These are phyloP conservation scores for Aulographum hederae DNA, from an alignment of 2,329 filamentous ascomycete genomes.

Conservation along the genomic window DNA sequence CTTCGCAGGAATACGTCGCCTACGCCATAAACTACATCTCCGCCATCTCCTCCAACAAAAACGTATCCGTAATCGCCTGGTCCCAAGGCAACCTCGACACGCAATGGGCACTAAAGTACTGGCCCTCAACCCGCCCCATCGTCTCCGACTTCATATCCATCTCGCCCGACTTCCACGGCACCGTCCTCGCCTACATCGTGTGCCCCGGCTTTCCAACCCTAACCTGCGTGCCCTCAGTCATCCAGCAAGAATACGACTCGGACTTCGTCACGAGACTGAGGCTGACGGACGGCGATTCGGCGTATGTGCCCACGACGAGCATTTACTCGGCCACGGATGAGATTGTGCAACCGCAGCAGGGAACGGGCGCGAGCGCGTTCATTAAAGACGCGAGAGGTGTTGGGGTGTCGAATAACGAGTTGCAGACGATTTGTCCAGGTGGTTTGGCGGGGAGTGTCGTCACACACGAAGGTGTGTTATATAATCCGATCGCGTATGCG, in stretches of 20 bases:
- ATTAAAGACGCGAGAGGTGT: conserved; percentile 23
- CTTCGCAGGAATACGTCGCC: conserved; percentile 36
- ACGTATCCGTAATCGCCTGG: conserved; percentile 31
- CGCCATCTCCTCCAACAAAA: conserved; percentile 17
- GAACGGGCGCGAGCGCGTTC: conserved; percentile 27
- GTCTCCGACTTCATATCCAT: conserved; percentile 34
- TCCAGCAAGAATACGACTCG: conserved; percentile 29
- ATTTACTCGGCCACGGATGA: conserved; percentile 33
- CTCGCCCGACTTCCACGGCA: conserved; percentile 35
- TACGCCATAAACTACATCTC: conserved; percentile 40
- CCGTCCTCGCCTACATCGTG: conserved; percentile 14
- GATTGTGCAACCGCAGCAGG: conserved; percentile 32
- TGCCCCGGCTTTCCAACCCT: not conserved
- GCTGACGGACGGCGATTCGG: conserved; percentile 27
- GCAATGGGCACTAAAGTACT: conserved; percentile 42
- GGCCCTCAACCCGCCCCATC: conserved; percentile 27
- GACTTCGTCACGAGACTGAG: conserved; percentile 26
- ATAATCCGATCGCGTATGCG: conserved; percentile 27
- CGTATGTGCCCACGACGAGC: conserved; percentile 36
- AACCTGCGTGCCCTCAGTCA: conserved; percentile 20
- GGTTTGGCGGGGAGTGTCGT: conserved; percentile 26
- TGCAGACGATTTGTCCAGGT: conserved; percentile 24
- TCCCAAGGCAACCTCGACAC: conserved; percentile 35
- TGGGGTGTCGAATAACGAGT: conserved; percentile 31
- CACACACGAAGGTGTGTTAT: conserved; percentile 31